phyloP scores from a whole-genome alignment of 768 basidiomycete genomes.

The Lentinula detonsa region DNA sequence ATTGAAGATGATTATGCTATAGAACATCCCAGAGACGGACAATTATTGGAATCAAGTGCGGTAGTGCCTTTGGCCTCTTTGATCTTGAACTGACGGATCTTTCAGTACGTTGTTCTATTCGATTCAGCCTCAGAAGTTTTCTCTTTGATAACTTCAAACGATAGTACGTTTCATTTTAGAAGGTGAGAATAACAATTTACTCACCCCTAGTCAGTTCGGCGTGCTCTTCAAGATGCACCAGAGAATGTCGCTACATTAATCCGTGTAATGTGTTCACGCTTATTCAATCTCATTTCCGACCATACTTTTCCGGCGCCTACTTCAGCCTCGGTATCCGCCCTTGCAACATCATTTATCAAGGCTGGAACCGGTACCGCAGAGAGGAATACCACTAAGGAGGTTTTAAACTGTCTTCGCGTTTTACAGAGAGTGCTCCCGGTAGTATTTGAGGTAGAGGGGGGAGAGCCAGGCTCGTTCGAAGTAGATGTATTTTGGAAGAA shows the following conservation, averaged over 20 bases:
- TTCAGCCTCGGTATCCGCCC: conserved; percentile 52
- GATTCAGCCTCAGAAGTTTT: conserved; percentile 90
- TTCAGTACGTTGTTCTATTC: conserved; percentile 76
- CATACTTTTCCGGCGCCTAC: conserved; percentile 70
- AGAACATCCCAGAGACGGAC: conserved; percentile 76
- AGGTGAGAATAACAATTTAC: conserved; percentile 8
- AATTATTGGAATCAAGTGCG: conserved; percentile 88
- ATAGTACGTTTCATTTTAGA: conserved; percentile 47
- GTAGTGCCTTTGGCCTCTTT: neutral
- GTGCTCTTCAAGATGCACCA: conserved; percentile 75
- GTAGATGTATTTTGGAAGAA: conserved; percentile 79
- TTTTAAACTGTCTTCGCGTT: conserved; percentile 87
- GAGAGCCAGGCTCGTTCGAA: conserved; percentile 70
- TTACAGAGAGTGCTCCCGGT: conserved; percentile 86
- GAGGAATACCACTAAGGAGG: conserved; percentile 76
- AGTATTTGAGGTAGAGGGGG: conserved; percentile 69
- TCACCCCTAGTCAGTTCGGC: conserved; percentile 51
- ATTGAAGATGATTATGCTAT: neutral
- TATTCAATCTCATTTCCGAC: conserved; percentile 72
- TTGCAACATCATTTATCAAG: conserved; percentile 69
- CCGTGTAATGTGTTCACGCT: conserved; percentile 56
- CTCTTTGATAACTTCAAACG: conserved; percentile 80
- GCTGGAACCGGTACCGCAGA: conserved; percentile 34
- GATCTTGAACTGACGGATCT: neutral
- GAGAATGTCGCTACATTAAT: conserved; percentile 85